phyloP scores from a whole-genome alignment of 371 early-diverging fungal genomes.

The Mortierella sp. region DNA sequence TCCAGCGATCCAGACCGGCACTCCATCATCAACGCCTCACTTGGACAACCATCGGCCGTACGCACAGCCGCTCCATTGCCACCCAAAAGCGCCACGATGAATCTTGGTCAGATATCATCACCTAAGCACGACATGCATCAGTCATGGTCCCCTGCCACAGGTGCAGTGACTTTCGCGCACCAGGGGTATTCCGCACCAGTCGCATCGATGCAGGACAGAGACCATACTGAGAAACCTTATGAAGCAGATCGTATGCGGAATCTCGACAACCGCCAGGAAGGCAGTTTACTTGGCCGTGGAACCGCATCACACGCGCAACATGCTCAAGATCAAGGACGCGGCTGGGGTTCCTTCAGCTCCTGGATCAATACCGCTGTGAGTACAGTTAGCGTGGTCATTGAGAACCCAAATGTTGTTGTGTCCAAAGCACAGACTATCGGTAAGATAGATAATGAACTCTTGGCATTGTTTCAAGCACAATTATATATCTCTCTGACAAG shows the following conservation, averaged over 20 bases:
- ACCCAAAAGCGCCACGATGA: too few relatives aligned
- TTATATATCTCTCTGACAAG: background rate
- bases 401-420: constrained; percentile 51
- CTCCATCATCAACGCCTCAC: constrained; percentile 9
- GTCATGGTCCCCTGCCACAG: too few relatives aligned
- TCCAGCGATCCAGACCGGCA: constrained; percentile 1
- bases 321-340: constrained; percentile 13
- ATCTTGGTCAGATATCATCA: background rate
- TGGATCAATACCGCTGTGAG: constrained; percentile 54
- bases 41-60: background rate
- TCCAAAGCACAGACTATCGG: constrained; percentile 48
- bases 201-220: too few relatives aligned
- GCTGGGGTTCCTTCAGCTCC: constrained; percentile 45
- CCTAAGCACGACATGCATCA: background rate
- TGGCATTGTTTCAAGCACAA: background rate
- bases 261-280: too few relatives aligned
- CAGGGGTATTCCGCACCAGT: too few relatives aligned
- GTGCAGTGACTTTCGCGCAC: too few relatives aligned
- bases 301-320: too few relatives aligned
- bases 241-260: too few relatives aligned
- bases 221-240: too few relatives aligned
- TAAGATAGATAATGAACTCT: constrained; percentile 24
- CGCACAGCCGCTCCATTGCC: too few relatives aligned
- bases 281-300: too few relatives aligned
- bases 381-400: constrained; percentile 51